Evolutionary conservation across 352 stramenopile genomes (phyloP), one percentile per base, ranked within the genome.

Genomic region (Phytophthora sp.): DNA sequence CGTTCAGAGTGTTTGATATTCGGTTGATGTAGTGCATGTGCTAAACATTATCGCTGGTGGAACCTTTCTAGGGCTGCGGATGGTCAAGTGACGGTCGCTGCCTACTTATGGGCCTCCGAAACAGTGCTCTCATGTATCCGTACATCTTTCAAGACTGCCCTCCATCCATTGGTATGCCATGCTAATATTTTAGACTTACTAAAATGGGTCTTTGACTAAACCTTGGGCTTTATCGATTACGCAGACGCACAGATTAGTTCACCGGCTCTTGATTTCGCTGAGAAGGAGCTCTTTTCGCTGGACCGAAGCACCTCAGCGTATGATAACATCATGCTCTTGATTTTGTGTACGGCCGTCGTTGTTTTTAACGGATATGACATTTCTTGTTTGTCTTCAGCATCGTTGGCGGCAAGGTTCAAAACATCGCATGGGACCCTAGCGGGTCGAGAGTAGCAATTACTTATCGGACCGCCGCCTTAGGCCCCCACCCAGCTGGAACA

Each of bases 221-320:
- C 2, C 20, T 42, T 46, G 24, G 20, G 8, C 11, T 13, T 27
- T 52, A 9, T 24, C 28, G 5, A 24, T 49, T 23, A 11, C 44
- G 13, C 50, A 93, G 84, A 90, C 26, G 82, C 81, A 18, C 82
- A 87, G 43, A 89, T 93, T 71, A 89, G 79, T 57, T 83, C 82
- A 7, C 82, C 84, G 7, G 62, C 80, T 24, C 71, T 91, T 42
- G 84, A 92, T 44, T 91, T 92, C 18, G 54, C 73, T 18, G 82
- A 92, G 51, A 82, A 82, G 51, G 59, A 87, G 32, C 32, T 90
- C 20, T 69, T 72, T 28, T 92, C 84, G 5, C 62, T 89, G 9
- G 81, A 92, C 45, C 77, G 84, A 61, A 85, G 69, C 52, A 73
- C 71, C 12, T 79, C 74, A 26, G 84, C 86, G 71, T 88, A 78